Percentiles rank a stretch among this genome's conserved stretches.
phyloP scores from a whole-genome alignment of 2,329 filamentous ascomycete genomes.

The Thelonectria blattea region DNA sequence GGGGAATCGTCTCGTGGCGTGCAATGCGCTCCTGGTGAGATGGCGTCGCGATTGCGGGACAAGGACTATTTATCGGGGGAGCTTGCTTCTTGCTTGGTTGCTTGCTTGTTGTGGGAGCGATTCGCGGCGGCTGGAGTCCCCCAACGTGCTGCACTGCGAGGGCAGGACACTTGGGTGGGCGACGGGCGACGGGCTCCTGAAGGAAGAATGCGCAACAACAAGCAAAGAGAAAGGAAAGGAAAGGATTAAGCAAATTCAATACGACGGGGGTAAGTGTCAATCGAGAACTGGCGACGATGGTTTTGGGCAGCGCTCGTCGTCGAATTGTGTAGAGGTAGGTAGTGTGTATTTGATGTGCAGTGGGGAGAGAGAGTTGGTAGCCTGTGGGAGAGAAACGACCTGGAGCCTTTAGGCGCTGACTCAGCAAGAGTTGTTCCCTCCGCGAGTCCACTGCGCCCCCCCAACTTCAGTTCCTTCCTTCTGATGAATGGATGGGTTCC shows the following conservation, averaged over 20 bases:
- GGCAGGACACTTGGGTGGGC: slow-evolving; percentile 18
- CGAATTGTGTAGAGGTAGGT: slow-evolving; percentile 20
- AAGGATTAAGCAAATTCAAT: slow-evolving; percentile 20
- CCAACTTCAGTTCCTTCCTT: neutral
- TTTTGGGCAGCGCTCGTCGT: slow-evolving; percentile 16
- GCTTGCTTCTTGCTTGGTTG: too few relatives aligned
- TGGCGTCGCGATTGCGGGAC: neutral
- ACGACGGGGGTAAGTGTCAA: neutral
- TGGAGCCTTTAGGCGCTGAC: slow-evolving; percentile 24
- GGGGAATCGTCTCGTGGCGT: neutral
- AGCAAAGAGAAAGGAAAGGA: neutral
- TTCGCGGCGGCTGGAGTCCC: slow-evolving; percentile 6
- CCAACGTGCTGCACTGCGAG: neutral
- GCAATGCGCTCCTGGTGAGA: neutral
- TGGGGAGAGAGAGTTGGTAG: slow-evolving; percentile 45
- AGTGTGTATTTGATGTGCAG: slow-evolving; percentile 41
- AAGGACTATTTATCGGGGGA: neutral
- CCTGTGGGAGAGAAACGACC: slow-evolving; percentile 38
- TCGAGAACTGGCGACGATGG: slow-evolving; percentile 15
- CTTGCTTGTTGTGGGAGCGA: slow-evolving; percentile 9
- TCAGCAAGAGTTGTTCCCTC: slow-evolving; percentile 24
- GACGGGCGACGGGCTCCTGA: slow-evolving; percentile 11
- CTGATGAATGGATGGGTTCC: too few relatives aligned
- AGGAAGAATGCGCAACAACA: slow-evolving; percentile 18
- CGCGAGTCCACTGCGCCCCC: slow-evolving; percentile 6